Conservation (phyloP, 306 rosid genomes). For the Glycyrrhiza uralensis region DNA sequence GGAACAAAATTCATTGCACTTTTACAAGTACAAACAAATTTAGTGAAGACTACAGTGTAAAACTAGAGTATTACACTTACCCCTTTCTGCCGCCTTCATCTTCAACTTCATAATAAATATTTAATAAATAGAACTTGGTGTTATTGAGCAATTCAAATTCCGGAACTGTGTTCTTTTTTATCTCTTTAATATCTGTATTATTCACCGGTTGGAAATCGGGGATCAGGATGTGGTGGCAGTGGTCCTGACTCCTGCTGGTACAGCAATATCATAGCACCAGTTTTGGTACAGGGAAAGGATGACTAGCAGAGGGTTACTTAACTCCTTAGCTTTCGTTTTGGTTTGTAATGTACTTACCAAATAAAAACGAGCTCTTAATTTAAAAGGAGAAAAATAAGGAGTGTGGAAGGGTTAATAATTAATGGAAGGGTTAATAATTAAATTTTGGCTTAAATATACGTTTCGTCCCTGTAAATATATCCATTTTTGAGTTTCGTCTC, state of each 20-base stretch:
- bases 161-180: neutral
- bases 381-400: no score
- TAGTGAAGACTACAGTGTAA: neutral
- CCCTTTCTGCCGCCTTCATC: neutral
- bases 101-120: neutral
- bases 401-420: no score
- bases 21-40: conserved; percentile 27
- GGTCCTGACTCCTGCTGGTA: conserved; percentile 8
- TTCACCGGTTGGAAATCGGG: neutral
- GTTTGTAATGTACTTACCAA: neutral
- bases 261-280: neutral
- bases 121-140: neutral
- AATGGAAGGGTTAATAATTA: no score
- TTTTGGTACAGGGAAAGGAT: neutral
- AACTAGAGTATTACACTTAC: neutral
- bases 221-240: neutral
- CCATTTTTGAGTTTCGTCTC: no score
- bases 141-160: conserved; percentile 9
- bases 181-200: neutral
- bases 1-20: conserved; percentile 22
- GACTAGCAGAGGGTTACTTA: neutral
- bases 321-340: neutral
- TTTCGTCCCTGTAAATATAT: no score
- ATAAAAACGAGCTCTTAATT: no score
- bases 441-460: no score